Percentiles rank a stretch among this genome's conserved stretches.
Evolutionary conservation across 1,284 basidiomycete species (phyloP).

Genomic region (Anthracocystis panici-leucophaei): DNA sequence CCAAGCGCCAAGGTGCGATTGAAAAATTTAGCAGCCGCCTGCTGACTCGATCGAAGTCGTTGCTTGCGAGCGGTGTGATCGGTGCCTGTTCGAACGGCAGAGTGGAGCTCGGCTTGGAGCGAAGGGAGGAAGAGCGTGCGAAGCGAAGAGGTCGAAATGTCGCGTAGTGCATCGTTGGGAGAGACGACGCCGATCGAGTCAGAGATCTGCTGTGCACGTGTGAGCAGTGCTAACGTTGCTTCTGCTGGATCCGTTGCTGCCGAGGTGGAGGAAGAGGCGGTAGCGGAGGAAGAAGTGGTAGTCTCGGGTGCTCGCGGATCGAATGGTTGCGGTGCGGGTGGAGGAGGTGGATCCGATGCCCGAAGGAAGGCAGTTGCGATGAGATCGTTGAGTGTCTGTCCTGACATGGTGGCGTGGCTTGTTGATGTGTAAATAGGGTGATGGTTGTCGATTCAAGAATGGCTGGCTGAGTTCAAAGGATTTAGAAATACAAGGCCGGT

Average conservation of each 20-base stretch:
- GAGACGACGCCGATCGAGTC: conserved; percentile 55
- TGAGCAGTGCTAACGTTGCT: conserved; percentile 24
- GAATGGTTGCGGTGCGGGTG: conserved; percentile 28
- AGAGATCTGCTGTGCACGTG: conserved; percentile 43
- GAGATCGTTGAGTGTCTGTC: conserved; percentile 38
- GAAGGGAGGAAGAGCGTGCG: conserved; percentile 58
- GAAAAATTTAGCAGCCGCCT: conserved; percentile 36
- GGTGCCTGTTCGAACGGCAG: conserved; percentile 14
- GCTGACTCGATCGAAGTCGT: conserved; percentile 24
- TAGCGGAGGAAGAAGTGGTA: conserved; percentile 9
- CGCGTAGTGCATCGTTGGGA: conserved; percentile 51
- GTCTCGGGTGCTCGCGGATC: conserved; percentile 25
- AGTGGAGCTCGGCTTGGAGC: conserved; percentile 42
- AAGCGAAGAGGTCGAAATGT: conserved; percentile 59
- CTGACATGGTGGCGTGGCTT: conserved; percentile 19
- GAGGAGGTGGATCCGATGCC: conserved; percentile 36
- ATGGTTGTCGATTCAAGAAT: background rate
- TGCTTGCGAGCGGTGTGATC: conserved; percentile 26
- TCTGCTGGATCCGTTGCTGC: conserved; percentile 14
- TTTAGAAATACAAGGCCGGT: conserved; percentile 2
- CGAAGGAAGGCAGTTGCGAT: conserved; percentile 34
- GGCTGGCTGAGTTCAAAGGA: conserved; percentile 9
- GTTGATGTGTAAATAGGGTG: background rate
- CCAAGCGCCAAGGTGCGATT: conserved; percentile 20
- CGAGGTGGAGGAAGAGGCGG: conserved; percentile 14